Percentiles rank a stretch among this genome's conserved stretches.
Evolutionary conservation across 352 stramenopile species (phyloP).

Genomic region (Plasmopara viticola): DNA sequence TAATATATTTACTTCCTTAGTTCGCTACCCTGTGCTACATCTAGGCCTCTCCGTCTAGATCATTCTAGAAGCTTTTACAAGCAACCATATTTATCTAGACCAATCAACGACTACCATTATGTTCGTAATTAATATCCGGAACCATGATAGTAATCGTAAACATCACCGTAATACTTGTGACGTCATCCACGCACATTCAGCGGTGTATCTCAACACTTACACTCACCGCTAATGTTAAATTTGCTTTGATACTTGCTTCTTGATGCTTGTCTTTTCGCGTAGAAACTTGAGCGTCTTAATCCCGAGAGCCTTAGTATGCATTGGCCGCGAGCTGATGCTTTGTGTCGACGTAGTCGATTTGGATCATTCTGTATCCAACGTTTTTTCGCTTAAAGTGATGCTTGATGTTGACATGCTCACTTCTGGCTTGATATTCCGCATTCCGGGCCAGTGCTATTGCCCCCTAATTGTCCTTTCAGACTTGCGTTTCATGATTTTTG

Average conservation of each 20-base stretch:
- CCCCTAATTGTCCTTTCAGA: background rate
- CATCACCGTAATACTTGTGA: background rate
- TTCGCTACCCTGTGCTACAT: too few relatives aligned
- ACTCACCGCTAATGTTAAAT: background rate
- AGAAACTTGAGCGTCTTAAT: background rate
- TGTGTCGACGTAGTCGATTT: background rate
- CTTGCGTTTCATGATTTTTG: constrained; percentile 2
- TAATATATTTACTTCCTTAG: too few relatives aligned
- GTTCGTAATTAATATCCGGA: background rate
- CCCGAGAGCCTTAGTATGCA: background rate
- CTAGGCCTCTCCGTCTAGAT: too few relatives aligned
- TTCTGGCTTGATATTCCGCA: background rate
- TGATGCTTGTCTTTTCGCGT: background rate
- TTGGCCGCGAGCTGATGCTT: background rate
- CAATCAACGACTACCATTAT: background rate
- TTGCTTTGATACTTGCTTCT: background rate
- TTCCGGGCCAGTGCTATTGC: background rate
- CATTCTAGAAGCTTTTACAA: too few relatives aligned
- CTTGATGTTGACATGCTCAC: background rate
- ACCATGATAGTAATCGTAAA: background rate
- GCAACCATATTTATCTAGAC: too few relatives aligned
- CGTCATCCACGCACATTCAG: background rate
- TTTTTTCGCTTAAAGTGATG: background rate
- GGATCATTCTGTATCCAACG: background rate
- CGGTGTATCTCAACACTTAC: background rate